Evolutionary conservation across 352 stramenopile genomes (phyloP), one percentile per base, ranked within the genome.

Genomic region (Globisporangium alternatum): DNA sequence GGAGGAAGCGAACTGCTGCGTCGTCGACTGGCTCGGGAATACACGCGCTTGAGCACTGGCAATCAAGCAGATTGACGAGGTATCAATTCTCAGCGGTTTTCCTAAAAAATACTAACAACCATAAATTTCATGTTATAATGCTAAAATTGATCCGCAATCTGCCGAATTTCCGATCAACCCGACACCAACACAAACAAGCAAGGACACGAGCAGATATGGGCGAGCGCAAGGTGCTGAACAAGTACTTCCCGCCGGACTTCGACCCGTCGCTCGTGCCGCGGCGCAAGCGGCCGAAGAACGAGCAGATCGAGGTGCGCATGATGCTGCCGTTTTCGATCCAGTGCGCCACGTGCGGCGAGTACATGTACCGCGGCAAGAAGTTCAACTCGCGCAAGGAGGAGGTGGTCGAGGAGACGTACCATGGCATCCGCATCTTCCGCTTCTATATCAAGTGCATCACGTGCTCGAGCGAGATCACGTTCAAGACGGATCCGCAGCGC

Each of bases 151-250:
- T 10, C 21, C 2, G 47, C 21, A 9, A 15, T 12, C 17, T 41
- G 35, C 35, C 35, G 9, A 15, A 4, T 41, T 41, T 41, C 35
- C 35, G 35, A 41, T 41, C 35, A 41, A 15, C 12, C 35, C 35
- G 35, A 41, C 35, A 15, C 35, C 35, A 41, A 17, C 35, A 39
- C 33, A 39, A 12, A 39, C 33, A 52, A 31, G n/a, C 10, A 2
- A 30, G 12, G 21, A 28, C 21, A 53, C 28, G 5, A 8, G 31
- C 22, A 13, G 21, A 15, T 61, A 99, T 99, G 98, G 98, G 97
- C 70, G 98, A 99, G 83, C 93, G 98, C 65, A 99, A 99, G 83
- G 97, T 99, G 56, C 80, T 99, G 30, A 99, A 99, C 87, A 99
- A 99, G 78, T 99, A 99, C 82, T 98, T 99, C 82, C 97, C 97